Conservation (phyloP, 768 basidiomycete species). For the Leccinellum luteum region DNA sequence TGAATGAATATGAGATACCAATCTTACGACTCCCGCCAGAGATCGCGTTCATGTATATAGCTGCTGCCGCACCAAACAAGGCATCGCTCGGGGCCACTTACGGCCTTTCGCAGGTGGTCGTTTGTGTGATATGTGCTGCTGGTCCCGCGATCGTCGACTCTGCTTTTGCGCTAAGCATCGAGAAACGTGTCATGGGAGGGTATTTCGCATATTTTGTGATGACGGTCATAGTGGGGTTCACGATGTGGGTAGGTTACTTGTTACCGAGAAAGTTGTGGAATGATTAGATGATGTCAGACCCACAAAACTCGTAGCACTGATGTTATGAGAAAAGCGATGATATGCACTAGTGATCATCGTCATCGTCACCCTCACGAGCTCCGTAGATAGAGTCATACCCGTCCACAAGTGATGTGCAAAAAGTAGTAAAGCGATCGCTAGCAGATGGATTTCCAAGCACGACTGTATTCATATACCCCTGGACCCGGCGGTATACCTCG, state of each 20-base stretch:
- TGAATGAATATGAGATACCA: too few species aligned
- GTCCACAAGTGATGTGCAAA: too few species aligned
- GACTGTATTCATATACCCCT: too few species aligned
- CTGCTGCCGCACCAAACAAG: conserved; percentile 60
- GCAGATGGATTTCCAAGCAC: too few species aligned
- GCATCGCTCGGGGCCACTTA: conserved; percentile 70
- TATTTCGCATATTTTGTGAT: conserved; percentile 51
- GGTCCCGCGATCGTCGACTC: conserved; percentile 27
- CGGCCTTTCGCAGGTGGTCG: conserved; percentile 40
- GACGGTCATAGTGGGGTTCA: conserved; percentile 26
- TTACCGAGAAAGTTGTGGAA: conserved; percentile 33
- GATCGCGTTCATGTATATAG: conserved; percentile 67
- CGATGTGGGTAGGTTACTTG: conserved; percentile 29
- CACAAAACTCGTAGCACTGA: too few species aligned
- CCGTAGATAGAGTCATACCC: too few species aligned
- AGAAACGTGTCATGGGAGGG: conserved; percentile 46
- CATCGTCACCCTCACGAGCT: too few species aligned
- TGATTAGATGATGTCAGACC: not conserved
- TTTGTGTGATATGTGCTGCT: conserved; percentile 29
- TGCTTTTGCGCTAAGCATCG: conserved; percentile 26
- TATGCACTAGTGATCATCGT: too few species aligned
- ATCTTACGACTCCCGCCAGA: conserved; percentile 37
- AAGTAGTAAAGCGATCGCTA: too few species aligned
- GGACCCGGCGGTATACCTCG: too few species aligned
- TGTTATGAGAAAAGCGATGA: too few species aligned